Evolutionary conservation across 2,329 filamentous ascomycete genomes (phyloP).

Genomic region (Curvularia eragrostidis): DNA sequence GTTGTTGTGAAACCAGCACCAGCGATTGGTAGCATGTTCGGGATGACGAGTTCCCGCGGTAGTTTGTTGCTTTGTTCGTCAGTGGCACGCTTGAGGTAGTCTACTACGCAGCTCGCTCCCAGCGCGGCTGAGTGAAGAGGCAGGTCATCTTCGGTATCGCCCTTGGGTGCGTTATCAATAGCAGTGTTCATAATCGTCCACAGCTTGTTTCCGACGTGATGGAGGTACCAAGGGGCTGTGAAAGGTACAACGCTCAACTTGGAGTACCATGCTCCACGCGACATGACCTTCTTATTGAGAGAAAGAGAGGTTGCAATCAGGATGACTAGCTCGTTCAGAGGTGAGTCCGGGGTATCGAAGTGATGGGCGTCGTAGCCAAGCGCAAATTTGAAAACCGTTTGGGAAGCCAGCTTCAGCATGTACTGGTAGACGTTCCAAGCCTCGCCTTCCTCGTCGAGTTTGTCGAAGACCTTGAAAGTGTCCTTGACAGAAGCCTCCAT

Average conservation of each 20-base stretch:
- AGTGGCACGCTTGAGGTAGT: slow-evolving; percentile 29
- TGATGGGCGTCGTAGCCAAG: slow-evolving; percentile 20
- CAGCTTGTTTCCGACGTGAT: slow-evolving; percentile 11
- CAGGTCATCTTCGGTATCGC: slow-evolving; percentile 18
- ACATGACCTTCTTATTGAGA: slow-evolving; percentile 23
- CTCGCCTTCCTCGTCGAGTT: slow-evolving; percentile 23
- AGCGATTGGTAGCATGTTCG: slow-evolving; percentile 17
- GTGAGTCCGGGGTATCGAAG: slow-evolving; percentile 16
- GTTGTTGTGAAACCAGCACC: slow-evolving; percentile 33
- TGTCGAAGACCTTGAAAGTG: slow-evolving; percentile 25
- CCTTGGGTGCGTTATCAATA: slow-evolving; percentile 18
- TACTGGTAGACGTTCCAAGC: slow-evolving; percentile 26
- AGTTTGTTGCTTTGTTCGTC: slow-evolving; percentile 34
- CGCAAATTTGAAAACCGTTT: slow-evolving; percentile 19
- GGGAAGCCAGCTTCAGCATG: slow-evolving; percentile 24
- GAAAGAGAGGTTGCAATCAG: slow-evolving; percentile 19
- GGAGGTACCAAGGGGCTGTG: slow-evolving; percentile 14
- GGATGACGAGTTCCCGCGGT: slow-evolving; percentile 22
- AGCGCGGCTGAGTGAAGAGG: slow-evolving; percentile 48
- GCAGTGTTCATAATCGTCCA: slow-evolving; percentile 14
- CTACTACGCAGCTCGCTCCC: slow-evolving; percentile 38
- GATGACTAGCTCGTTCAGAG: slow-evolving; percentile 15
- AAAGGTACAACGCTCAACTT: slow-evolving; percentile 17
- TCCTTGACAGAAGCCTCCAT: slow-evolving; percentile 21
- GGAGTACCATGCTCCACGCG: slow-evolving; percentile 20